These are phyloP conservation scores for Piper longum DNA, from an alignment of 164 flowering plant species.

Conservation along the genomic window DNA sequence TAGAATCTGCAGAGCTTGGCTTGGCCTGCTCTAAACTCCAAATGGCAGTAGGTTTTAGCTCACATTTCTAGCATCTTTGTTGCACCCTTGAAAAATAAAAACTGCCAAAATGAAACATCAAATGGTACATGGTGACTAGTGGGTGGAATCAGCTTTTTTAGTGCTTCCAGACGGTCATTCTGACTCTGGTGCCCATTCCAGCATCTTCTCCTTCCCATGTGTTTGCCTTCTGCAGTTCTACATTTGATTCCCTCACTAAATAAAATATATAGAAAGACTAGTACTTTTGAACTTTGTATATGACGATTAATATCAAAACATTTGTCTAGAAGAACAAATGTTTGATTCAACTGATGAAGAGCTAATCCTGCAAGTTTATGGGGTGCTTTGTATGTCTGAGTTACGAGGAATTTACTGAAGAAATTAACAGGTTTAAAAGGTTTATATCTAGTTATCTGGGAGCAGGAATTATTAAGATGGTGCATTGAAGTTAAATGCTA, in stretches of 20 bases:
- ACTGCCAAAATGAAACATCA: not conserved
- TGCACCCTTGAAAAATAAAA: not conserved
- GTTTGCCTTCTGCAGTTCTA: not conserved
- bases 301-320: no score
- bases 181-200: not conserved
- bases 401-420: no score
- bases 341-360: no score
- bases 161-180: not conserved
- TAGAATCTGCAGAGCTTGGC: not conserved
- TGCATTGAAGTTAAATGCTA: no score
- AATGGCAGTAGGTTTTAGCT: not conserved
- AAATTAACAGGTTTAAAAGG: no score
- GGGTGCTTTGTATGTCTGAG: no score
- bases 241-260: not conserved
- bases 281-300: not conserved
- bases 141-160: not conserved
- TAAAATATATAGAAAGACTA: not conserved
- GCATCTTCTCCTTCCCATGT: not conserved
- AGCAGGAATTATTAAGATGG: no score
- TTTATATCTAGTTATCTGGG: no score
- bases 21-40: not conserved
- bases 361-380: no score
- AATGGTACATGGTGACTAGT: not conserved
- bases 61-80: not conserved
- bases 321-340: no score